These are phyloP conservation scores for Talaromyces islandicus DNA, from an alignment of 2,329 filamentous ascomycete genomes.

Conservation along the genomic window DNA sequence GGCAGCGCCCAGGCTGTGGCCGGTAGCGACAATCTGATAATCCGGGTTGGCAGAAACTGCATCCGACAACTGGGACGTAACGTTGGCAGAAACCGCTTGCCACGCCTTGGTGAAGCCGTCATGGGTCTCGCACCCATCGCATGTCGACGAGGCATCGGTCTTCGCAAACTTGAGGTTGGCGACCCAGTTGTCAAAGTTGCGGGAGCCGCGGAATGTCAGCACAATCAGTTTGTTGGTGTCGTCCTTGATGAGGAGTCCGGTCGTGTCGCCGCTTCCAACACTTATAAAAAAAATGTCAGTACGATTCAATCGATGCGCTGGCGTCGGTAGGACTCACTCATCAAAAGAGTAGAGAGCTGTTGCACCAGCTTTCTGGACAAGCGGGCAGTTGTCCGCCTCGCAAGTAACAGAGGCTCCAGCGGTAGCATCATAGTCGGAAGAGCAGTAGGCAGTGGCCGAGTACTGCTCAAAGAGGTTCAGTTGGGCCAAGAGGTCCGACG, in stretches of 20 bases:
- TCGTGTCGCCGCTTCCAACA: slow-evolving; percentile 28
- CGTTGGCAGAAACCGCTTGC: slow-evolving; percentile 23
- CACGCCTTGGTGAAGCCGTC: slow-evolving; percentile 44
- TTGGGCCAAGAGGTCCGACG: slow-evolving; percentile 32
- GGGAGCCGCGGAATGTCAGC: slow-evolving; percentile 30
- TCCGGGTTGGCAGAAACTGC: slow-evolving; percentile 32
- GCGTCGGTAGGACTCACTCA: slow-evolving; percentile 29
- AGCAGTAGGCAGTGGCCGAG: slow-evolving; percentile 49
- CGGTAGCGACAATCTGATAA: slow-evolving; percentile 39
- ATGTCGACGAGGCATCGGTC: slow-evolving; percentile 27
- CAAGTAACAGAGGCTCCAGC: slow-evolving; percentile 39
- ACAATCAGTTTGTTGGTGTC: slow-evolving; percentile 33
- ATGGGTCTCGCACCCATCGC: slow-evolving; percentile 35
- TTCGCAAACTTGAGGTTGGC: slow-evolving; percentile 21
- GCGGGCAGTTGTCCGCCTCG: slow-evolving; percentile 40
- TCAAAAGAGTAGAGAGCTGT: slow-evolving; percentile 44
- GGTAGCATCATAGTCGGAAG: slow-evolving; percentile 41
- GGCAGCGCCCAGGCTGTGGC: slow-evolving; percentile 46
- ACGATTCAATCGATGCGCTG: too few species aligned
- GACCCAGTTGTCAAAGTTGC: slow-evolving; percentile 24
- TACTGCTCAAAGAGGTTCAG: slow-evolving; percentile 47
- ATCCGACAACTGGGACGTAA: slow-evolving; percentile 28
- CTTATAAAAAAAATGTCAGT: neutral
- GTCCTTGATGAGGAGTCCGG: slow-evolving; percentile 44
- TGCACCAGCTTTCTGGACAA: slow-evolving; percentile 42